Percentiles rank a stretch among this genome's conserved stretches.
Conservation (phyloP, 2,329 filamentous ascomycete species). For the Bisporella sp. region DNA sequence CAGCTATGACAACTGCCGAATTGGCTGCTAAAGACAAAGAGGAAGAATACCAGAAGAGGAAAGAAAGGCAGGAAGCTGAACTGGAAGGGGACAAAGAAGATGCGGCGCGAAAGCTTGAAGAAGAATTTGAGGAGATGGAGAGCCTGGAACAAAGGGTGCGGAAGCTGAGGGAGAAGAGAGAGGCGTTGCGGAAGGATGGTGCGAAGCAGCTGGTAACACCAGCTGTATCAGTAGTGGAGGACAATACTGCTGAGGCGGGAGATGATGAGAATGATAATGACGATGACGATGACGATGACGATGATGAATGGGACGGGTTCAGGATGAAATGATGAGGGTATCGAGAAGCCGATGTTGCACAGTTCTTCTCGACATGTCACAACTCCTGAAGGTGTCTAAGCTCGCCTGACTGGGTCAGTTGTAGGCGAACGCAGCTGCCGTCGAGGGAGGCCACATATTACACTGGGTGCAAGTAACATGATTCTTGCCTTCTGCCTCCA, state of each 20-base stretch:
- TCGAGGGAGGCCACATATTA: not conserved
- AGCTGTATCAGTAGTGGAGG: not conserved
- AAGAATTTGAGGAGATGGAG: conserved; percentile 47
- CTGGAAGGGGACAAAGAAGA: conserved; percentile 68
- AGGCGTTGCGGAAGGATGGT: not conserved
- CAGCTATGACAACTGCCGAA: conserved; percentile 59
- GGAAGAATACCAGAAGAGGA: conserved; percentile 40
- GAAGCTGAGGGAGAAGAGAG: not conserved
- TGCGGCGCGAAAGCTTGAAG: conserved; percentile 63
- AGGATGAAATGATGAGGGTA: not conserved
- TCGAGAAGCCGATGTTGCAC: no score
- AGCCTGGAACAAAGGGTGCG: not conserved
- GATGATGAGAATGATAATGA: not conserved
- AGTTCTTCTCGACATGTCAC: no score
- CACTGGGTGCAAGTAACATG: not conserved
- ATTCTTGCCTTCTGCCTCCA: no score
- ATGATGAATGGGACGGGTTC: conserved; percentile 1
- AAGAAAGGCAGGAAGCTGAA: conserved; percentile 44
- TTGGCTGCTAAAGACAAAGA: conserved; percentile 46
- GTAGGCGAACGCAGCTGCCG: not conserved
- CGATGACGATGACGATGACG: not conserved
- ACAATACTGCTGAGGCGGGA: not conserved
- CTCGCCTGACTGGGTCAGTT: no score
- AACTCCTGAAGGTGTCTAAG: no score
- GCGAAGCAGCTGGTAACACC: not conserved